Evolutionary conservation across 176 grass and related monocot genomes (phyloP).

Genomic region (Rhipidocladum racemiflorum): DNA sequence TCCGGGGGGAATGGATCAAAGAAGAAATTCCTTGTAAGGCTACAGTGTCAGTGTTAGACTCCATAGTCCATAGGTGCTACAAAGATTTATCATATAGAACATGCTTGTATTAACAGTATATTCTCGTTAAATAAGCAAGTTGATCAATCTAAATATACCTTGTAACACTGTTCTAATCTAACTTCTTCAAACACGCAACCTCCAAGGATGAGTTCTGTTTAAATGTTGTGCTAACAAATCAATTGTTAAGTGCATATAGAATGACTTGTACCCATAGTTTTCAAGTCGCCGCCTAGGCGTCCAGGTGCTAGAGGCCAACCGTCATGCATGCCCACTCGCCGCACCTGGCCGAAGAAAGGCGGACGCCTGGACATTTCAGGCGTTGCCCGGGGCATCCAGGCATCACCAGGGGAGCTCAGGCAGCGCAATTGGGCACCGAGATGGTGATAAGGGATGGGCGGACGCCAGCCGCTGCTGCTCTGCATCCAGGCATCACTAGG

Average conservation of each 20-base stretch:
- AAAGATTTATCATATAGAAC: neutral
- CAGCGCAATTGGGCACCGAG: too few species aligned
- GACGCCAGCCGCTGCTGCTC: too few species aligned
- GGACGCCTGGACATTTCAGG: too few species aligned
- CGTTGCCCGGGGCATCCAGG: too few species aligned
- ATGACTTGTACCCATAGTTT: neutral
- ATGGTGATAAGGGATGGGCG: too few species aligned
- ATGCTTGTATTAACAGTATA: neutral
- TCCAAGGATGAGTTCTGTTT: conserved; percentile 3
- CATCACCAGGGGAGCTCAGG: too few species aligned
- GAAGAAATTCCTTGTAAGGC: neutral
- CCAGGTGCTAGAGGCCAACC: too few species aligned
- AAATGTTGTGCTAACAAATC: conserved; percentile 12
- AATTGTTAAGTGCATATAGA: conserved; percentile 20
- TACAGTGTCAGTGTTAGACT: neutral
- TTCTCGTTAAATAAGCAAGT: neutral
- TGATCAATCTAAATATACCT: neutral
- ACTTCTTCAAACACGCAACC: conserved; percentile 20
- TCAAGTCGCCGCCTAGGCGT: too few species aligned
- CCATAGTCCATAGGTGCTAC: neutral
- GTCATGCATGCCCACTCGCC: too few species aligned
- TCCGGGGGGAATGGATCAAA: neutral
- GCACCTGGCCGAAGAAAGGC: too few species aligned
- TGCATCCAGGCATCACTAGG: too few species aligned
- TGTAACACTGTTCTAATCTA: conserved; percentile 9